phyloP scores from a whole-genome alignment of 73 alveolate species.

The Paramecium octaurelia region DNA sequence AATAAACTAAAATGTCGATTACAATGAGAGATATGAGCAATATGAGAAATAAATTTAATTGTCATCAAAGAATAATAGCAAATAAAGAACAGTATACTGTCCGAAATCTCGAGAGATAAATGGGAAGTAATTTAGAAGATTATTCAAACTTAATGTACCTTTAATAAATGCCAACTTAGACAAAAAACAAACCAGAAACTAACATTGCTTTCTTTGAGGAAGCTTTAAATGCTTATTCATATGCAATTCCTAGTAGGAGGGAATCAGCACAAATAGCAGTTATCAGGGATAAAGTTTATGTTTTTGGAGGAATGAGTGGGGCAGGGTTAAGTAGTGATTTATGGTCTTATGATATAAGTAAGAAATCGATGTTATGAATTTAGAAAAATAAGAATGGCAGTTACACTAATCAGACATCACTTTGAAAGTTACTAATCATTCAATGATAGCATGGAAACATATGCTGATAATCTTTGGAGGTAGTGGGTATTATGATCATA shows the following conservation, averaged over 20 bases:
- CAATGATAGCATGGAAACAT: constrained; percentile 18
- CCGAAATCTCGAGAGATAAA: background rate
- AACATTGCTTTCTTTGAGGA: constrained; percentile 10
- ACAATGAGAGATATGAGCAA: constrained; percentile 26
- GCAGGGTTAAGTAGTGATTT: constrained; percentile 34
- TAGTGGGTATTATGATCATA: constrained; percentile 20
- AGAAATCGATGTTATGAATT: background rate
- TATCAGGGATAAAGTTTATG: constrained; percentile 19
- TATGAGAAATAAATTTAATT: background rate
- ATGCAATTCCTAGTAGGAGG: constrained; percentile 28
- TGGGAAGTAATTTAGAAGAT: background rate
- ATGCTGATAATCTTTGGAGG: background rate
- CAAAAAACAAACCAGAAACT: background rate
- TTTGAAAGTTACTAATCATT: background rate
- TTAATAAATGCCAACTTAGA: background rate
- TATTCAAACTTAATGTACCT: background rate
- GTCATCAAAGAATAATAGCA: background rate
- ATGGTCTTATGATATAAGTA: constrained; percentile 37
- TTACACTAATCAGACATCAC: background rate
- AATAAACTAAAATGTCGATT: background rate
- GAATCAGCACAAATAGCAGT: background rate
- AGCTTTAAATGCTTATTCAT: background rate
- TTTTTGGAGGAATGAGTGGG: constrained; percentile 48
- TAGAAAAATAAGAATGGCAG: constrained; percentile 16
- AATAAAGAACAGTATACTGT: background rate